phyloP scores from a whole-genome alignment of 805 yeast genomes.

The Candida maris region DNA sequence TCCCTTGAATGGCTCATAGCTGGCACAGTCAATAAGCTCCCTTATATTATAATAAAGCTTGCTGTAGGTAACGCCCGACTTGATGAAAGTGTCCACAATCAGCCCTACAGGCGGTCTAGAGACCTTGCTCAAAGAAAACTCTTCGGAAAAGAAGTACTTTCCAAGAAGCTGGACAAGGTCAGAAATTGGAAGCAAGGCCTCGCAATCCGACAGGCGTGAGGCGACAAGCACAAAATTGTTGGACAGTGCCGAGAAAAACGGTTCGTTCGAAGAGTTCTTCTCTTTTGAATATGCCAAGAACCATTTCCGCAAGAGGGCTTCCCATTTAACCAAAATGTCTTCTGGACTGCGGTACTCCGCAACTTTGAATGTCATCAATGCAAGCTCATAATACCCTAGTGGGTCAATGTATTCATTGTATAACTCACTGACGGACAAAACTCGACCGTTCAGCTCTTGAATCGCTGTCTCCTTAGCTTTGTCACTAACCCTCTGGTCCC shows the following conservation, averaged over 20 bases:
- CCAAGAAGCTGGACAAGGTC: slow-evolving; percentile 64
- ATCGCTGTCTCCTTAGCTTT: slow-evolving; percentile 50
- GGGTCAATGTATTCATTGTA: slow-evolving; percentile 88
- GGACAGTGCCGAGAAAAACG: slow-evolving; percentile 37
- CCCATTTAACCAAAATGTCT: slow-evolving; percentile 81
- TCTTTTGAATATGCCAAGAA: slow-evolving; percentile 29
- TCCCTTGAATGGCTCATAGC: slow-evolving; percentile 48
- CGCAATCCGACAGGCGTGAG: slow-evolving; percentile 59
- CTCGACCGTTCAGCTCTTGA: slow-evolving; percentile 54
- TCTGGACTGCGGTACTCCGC: slow-evolving; percentile 84
- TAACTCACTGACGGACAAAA: slow-evolving; percentile 70
- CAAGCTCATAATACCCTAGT: slow-evolving; percentile 78
- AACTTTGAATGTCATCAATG: slow-evolving; percentile 71
- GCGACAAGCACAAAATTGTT: slow-evolving; percentile 48
- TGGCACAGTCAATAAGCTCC: slow-evolving; percentile 58
- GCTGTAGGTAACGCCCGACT: slow-evolving; percentile 61
- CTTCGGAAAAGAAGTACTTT: slow-evolving; percentile 42
- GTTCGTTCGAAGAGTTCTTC: slow-evolving; percentile 26
- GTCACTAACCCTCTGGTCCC: slow-evolving; percentile 47
- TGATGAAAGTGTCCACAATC: slow-evolving; percentile 57
- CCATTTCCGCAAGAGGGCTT: slow-evolving; percentile 57
- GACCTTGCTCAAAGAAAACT: slow-evolving; percentile 12
- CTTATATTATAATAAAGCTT: slow-evolving; percentile 62
- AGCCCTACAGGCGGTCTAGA: slow-evolving; percentile 39
- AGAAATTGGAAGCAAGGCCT: slow-evolving; percentile 75